phyloP scores from a whole-genome alignment of 495 filamentous ascomycete genomes.

The Xylaria longipes region DNA sequence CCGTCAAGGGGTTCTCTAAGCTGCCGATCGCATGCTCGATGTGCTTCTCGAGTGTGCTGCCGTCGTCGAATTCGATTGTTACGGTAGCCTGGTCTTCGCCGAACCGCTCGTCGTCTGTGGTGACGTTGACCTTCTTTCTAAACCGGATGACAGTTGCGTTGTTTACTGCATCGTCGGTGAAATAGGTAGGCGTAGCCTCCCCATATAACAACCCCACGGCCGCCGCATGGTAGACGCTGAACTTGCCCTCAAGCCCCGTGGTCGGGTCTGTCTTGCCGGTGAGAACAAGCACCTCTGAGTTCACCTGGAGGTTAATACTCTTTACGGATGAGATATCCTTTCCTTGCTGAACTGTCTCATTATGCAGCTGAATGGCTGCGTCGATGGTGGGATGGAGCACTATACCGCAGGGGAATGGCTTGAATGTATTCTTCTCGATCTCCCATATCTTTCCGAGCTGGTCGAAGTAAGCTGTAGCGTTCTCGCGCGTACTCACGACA shows the following conservation, averaged over 20 bases:
- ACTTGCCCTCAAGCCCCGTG: constrained; percentile 60
- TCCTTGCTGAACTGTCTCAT: constrained; percentile 38
- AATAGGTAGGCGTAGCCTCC: constrained; percentile 57
- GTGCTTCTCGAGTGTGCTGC: constrained; percentile 48
- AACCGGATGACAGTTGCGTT: constrained; percentile 46
- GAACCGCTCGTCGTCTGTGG: constrained; percentile 44
- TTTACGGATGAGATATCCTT: constrained; percentile 40
- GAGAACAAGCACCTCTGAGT: constrained; percentile 60
- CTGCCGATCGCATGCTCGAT: constrained; percentile 59
- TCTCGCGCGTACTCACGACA: constrained; percentile 51
- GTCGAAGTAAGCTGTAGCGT: constrained; percentile 43
- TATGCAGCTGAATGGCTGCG: constrained; percentile 53
- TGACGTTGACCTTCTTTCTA: constrained; percentile 51
- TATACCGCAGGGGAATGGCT: constrained; percentile 64
- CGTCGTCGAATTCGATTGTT: constrained; percentile 43
- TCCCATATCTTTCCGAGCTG: constrained; percentile 52
- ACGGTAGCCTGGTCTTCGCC: constrained; percentile 52
- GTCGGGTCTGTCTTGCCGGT: constrained; percentile 57
- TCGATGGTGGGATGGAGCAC: constrained; percentile 64
- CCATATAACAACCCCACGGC: constrained; percentile 58
- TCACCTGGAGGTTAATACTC: constrained; percentile 47
- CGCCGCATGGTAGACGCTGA: constrained; percentile 60
- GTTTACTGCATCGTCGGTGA: constrained; percentile 53
- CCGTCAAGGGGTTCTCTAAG: constrained; percentile 54
- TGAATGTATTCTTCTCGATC: constrained; percentile 59